phyloP scores from a whole-genome alignment of 106 monocot species.

The Dactylorhiza incarnata region DNA sequence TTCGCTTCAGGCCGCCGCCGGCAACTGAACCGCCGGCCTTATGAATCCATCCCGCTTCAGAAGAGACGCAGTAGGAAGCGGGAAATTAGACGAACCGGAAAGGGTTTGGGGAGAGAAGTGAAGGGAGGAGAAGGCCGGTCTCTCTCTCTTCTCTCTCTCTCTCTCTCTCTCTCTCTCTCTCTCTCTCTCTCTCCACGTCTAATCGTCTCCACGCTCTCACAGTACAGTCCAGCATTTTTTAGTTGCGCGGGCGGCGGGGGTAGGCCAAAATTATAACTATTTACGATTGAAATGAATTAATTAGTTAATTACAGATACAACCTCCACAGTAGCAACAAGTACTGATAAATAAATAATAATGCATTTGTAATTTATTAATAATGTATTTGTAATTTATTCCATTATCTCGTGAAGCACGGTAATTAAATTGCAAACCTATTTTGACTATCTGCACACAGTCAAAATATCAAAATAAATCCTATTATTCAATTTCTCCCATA shows the following conservation, averaged over 20 bases:
- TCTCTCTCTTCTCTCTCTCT: background rate
- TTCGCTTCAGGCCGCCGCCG: conserved; percentile 21
- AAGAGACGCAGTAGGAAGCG: background rate
- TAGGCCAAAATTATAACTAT: background rate
- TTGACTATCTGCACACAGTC: too few species aligned
- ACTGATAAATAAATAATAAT: too few species aligned
- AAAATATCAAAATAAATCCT: too few species aligned
- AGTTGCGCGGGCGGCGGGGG: background rate
- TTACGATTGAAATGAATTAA: background rate
- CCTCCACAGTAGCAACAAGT: background rate
- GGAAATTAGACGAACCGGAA: background rate
- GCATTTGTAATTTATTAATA: too few species aligned
- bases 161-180: background rate
- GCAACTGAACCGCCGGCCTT: background rate
- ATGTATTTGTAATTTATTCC: too few species aligned
- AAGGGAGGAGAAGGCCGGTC: background rate
- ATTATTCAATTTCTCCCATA: too few species aligned
- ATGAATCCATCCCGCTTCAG: background rate
- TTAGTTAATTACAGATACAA: background rate
- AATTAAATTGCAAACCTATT: too few species aligned
- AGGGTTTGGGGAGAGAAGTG: background rate
- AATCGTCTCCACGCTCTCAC: background rate
- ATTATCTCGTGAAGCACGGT: too few species aligned
- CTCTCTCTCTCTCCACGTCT: background rate
- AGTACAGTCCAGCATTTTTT: background rate